Base-by-base conservation (phyloP, 2,329 filamentous ascomycete species). In the Monilinia aucupariae region DNA sequence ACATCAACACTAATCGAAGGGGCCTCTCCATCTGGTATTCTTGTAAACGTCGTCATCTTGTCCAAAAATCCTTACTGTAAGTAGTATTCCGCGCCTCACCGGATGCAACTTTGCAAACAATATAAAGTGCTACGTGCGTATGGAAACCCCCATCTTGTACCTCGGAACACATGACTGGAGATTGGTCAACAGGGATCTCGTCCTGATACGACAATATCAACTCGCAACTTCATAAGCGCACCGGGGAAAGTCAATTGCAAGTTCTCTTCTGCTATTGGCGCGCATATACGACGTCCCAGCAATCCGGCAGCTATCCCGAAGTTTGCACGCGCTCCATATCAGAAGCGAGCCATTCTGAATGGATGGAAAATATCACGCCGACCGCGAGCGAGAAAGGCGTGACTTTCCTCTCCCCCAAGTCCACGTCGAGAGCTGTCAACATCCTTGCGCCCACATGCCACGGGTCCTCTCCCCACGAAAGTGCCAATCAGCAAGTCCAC, bases 11-110 rank as follows among this genome's bases (percentile, higher is more conserved):
- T 82, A 71, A 91, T 89, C 68, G 81, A 81, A 53, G 88, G 82
- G 64, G 76, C 80, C 68, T 87, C 82, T 67, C 79, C 79, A 63
- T 85, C 84, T 12, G 77, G 71, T 67, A 90, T 83, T 71, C 83
- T 84, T 30, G 88, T 91, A 72, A 90, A 91, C 53, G 85, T 89
- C 12, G 89, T 85, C 89, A 91, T 91, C 8, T 59, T 66, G 54
- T 10, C 41, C 41, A 30, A 54, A 54, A 47, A 37, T 60, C 17
- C 9, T 27, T 25, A 10, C 12, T 30, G 27, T 30, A 6, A 30
- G 6, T n/a, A 22, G 37, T 30, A 49, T 41, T 60, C 48, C 20
- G 48, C 34, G 17, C 13, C 58, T 60, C 13, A 27, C 37, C 22
- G 30, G 39, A 54, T 61, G 49, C 43, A 37, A 60, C 3, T 4